A percentile compares a stretch with the other conserved stretches of the same genome.
Evolutionary conservation across 495 filamentous ascomycete species (phyloP).

Genomic region (Cladorrhinum samala): DNA sequence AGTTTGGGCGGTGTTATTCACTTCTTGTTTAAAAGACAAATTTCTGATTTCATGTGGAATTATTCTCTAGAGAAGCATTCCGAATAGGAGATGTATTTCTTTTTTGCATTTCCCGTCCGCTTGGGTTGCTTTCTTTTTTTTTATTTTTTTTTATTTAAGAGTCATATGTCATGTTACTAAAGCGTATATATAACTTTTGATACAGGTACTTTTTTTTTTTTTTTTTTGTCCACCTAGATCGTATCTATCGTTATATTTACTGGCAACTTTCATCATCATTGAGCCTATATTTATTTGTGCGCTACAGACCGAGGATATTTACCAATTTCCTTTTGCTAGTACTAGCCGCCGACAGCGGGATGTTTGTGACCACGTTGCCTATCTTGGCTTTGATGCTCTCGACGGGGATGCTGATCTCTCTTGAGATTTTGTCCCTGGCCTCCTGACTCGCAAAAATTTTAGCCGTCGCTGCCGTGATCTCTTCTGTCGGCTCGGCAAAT

Average conservation of each 20-base stretch:
- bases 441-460: conserved; percentile 15
- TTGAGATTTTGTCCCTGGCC: conserved; percentile 12
- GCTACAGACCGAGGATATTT: conserved; percentile 11
- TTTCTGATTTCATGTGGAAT: too few relatives aligned
- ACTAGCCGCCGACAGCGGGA: conserved; percentile 47
- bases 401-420: conserved; percentile 35
- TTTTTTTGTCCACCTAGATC: too few relatives aligned
- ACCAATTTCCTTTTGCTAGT: background rate
- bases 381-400: conserved; percentile 65
- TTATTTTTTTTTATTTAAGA: too few relatives aligned
- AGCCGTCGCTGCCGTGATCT: conserved; percentile 28
- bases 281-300: background rate
- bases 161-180: too few relatives aligned
- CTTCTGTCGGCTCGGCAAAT: conserved; percentile 41
- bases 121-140: too few relatives aligned
- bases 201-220: too few relatives aligned
- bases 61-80: conserved; percentile 1
- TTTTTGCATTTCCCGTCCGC: too few relatives aligned
- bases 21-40: too few relatives aligned
- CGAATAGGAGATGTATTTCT: too few relatives aligned
- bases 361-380: conserved; percentile 62
- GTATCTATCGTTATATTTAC: background rate
- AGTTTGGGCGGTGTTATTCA: too few relatives aligned
- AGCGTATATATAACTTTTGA: too few relatives aligned
- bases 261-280: background rate